phyloP scores from a whole-genome alignment of 495 filamentous ascomycete genomes.

The Talaromyces liani region DNA sequence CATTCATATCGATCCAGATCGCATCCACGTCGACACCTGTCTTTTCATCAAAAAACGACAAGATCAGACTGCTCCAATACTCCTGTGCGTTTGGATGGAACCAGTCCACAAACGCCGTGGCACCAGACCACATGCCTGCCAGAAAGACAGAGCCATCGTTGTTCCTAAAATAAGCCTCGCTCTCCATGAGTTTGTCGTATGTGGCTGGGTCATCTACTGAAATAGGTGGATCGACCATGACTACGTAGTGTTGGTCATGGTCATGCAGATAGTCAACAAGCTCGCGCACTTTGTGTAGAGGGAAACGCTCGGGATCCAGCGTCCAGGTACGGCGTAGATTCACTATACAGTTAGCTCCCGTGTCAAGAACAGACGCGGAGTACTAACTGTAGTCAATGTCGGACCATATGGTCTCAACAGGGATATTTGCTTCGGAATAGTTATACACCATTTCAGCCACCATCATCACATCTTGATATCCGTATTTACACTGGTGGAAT shows the following conservation, averaged over 20 bases:
- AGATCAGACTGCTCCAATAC: conserved; percentile 14
- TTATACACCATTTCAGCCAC: conserved; percentile 42
- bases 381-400: conserved; percentile 18
- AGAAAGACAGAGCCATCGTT: conserved; percentile 13
- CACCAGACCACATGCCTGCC: conserved; percentile 19
- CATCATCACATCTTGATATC: conserved; percentile 43
- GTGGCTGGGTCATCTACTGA: conserved; percentile 10
- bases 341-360: conserved; percentile 6
- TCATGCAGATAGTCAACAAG: conserved; percentile 16
- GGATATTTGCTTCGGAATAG: conserved; percentile 41
- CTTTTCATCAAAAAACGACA: conserved; percentile 6
- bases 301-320: conserved; percentile 17
- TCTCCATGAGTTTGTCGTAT: conserved; percentile 8
- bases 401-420: conserved; percentile 55
- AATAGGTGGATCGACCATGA: conserved; percentile 20
- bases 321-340: conserved; percentile 17
- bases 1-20: conserved; percentile 23
- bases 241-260: conserved; percentile 15
- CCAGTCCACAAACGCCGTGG: conserved; percentile 21
- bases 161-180: conserved; percentile 15
- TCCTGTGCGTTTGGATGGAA: conserved; percentile 15
- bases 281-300: conserved; percentile 9
- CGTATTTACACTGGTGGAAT: conserved; percentile 51
- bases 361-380: neutral
- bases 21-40: conserved; percentile 14